phyloP scores from a whole-genome alignment of 1,284 basidiomycete species.

The Boletus hoseneyae region DNA sequence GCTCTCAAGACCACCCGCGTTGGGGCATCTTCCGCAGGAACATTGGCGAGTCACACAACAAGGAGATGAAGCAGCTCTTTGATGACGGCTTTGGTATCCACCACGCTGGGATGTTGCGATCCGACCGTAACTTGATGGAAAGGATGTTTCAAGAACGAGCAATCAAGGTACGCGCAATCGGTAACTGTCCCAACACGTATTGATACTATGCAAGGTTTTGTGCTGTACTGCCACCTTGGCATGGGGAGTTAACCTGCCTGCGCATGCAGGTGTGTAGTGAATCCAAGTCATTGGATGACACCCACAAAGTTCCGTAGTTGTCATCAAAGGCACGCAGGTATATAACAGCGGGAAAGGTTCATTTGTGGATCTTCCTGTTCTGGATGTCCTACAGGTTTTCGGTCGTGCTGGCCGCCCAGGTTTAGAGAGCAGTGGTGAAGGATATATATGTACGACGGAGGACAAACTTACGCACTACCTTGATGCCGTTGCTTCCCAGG shows the following conservation, averaged over 20 bases:
- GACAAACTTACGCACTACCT: constrained; percentile 95
- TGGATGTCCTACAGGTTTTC: constrained; percentile 97
- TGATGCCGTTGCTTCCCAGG: constrained; percentile 85
- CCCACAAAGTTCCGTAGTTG: constrained; percentile 46
- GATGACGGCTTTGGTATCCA: constrained; percentile 96
- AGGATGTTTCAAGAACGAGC: constrained; percentile 87
- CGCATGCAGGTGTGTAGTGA: constrained; percentile 79
- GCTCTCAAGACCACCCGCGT: constrained; percentile 74
- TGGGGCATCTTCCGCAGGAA: constrained; percentile 76
- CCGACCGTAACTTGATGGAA: constrained; percentile 96
- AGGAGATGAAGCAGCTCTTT: constrained; percentile 96
- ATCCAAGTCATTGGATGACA: constrained; percentile 8
- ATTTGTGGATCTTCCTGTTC: constrained; percentile 90
- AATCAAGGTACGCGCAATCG: constrained; percentile 69
- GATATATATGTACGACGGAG: constrained; percentile 92
- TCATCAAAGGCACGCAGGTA: constrained; percentile 98
- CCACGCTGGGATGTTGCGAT: constrained; percentile 96
- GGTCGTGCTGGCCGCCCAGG: constrained; percentile 97
- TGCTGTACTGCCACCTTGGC: constrained; percentile 98
- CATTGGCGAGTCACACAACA: constrained; percentile 82
- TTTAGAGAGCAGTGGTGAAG: constrained; percentile 92
- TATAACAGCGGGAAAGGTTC: constrained; percentile 88
- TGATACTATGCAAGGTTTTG: constrained; percentile 63
- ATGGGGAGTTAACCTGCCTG: constrained; percentile 99
- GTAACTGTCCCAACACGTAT: not conserved